Percentiles rank a stretch among this genome's conserved stretches.
Evolutionary conservation across 2,329 filamentous ascomycete genomes (phyloP).

Genomic region (Colletotrichum liaoningense): DNA sequence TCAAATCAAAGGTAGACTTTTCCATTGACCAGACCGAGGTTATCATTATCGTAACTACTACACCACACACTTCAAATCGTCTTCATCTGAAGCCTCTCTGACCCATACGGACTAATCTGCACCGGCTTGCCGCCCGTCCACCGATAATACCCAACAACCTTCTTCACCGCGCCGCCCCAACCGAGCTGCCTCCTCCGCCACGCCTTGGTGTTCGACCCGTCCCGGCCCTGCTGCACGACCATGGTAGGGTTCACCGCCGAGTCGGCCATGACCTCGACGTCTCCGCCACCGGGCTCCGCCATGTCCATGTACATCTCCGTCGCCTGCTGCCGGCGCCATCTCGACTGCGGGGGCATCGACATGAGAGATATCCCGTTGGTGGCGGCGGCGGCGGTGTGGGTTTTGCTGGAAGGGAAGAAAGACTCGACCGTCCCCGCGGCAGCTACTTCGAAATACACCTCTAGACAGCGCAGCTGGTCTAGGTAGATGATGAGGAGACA

Average conservation of each 20-base stretch:
- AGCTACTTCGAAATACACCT: conserved; percentile 59
- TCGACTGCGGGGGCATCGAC: conserved; percentile 43
- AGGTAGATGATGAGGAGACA: conserved; percentile 59
- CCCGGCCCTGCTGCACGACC: conserved; percentile 45
- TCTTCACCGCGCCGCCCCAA: conserved; percentile 58
- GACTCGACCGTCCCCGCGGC: conserved; percentile 41
- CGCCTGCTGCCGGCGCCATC: conserved; percentile 16
- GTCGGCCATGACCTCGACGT: conserved; percentile 36
- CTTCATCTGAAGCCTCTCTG: conserved; percentile 31
- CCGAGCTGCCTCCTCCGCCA: conserved; percentile 58
- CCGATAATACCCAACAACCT: conserved; percentile 50
- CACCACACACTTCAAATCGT: background rate
- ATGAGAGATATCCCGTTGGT: background rate
- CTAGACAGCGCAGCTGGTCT: conserved; percentile 56
- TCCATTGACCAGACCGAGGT: background rate
- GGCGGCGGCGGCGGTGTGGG: background rate
- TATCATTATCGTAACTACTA: background rate
- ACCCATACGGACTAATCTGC: conserved; percentile 24
- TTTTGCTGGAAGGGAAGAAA: background rate
- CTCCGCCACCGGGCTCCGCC: conserved; percentile 23
- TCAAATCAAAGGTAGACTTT: background rate
- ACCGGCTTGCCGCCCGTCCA: conserved; percentile 31
- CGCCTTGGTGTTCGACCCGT: conserved; percentile 45
- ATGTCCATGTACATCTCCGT: conserved; percentile 36
- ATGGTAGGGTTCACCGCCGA: conserved; percentile 38